Evolutionary conservation across 176 grass and related monocot species (phyloP).

Genomic region (Pontederia crassipes): DNA sequence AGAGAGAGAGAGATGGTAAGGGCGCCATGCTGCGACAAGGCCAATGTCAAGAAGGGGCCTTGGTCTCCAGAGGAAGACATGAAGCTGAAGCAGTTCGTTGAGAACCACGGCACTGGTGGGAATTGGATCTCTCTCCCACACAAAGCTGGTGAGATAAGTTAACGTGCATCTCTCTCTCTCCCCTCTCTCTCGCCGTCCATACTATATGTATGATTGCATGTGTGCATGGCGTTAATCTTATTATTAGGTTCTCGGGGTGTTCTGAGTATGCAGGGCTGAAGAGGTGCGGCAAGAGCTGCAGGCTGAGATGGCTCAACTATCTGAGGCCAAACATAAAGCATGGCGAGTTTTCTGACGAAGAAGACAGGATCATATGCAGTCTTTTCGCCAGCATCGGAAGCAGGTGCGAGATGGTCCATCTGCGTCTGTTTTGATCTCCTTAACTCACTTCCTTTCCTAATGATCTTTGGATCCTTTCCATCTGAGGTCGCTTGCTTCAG

Average conservation of each 20-base stretch:
- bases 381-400: slow-evolving; percentile 78
- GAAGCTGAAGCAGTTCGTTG: slow-evolving; percentile 88
- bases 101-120: slow-evolving; percentile 81
- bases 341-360: slow-evolving; percentile 72
- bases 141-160: slow-evolving; percentile 43
- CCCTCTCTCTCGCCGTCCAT: not conserved
- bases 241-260: not conserved
- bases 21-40: slow-evolving; percentile 89
- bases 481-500: not conserved
- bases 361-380: slow-evolving; percentile 76
- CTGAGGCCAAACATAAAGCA: slow-evolving; percentile 90
- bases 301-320: slow-evolving; percentile 92
- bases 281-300: slow-evolving; percentile 94
- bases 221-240: not conserved
- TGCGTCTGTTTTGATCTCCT: not conserved
- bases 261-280: slow-evolving; percentile 40
- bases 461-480: not conserved
- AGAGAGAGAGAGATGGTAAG: slow-evolving; percentile 47
- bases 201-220: not conserved
- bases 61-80: slow-evolving; percentile 92
- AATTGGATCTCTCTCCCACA: slow-evolving; percentile 95
- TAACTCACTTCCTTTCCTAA: not conserved
- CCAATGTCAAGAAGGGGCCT: slow-evolving; percentile 83
- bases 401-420: slow-evolving; percentile 37
- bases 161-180: not conserved